Base-by-base conservation (phyloP, 139 green algal species). In the Pleodorina starrii region DNA sequence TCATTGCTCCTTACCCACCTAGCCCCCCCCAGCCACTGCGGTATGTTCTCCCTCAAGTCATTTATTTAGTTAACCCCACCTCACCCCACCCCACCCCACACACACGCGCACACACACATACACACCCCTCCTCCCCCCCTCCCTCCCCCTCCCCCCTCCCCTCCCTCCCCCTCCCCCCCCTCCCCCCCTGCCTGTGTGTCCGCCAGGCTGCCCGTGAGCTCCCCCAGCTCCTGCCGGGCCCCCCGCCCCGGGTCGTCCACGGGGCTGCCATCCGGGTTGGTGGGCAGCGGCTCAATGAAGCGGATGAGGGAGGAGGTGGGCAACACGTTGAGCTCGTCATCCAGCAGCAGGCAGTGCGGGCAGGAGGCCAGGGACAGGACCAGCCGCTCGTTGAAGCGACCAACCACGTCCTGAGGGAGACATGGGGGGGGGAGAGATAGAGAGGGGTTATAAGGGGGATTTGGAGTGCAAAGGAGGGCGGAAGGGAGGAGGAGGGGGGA, bases 271-370 rank as follows among this genome's bases (percentile, higher is more conserved):
- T 97, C 94, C 27, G 86, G 59, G 59, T 93, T 48, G 16, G 69
- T 46, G 12, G 93, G 83, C 44, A 97, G n/a, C 27, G 96, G 94
- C 85, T 94, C 85, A 68, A 98, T 97, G 91, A 93, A 91, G 43
- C 71, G 85, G 38, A 94, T 44, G 27, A 90, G 73, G n/a, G 29
- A 95, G 87, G 93, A 97, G 29, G 97, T 98, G 21, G 98, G 98
- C 90, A 99, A 94, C 54, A 99, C 96, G 92, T 99, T 99, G 73
- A 99, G 95, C 94, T 99, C 98, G 85, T 99, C 98, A 76, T 99
- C 98, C 94, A 99, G 97, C 35, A 99, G 91, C 29, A 99, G 93
- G 94, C 95, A 98, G 82, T 93, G 93, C 10, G 90, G 92, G 90
- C 94, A 98, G 79, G 88, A 93, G 25, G 98, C 97, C 76, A 99